Conservation (phyloP, 176 grass and related monocot species). For the Raddia guianensis region DNA sequence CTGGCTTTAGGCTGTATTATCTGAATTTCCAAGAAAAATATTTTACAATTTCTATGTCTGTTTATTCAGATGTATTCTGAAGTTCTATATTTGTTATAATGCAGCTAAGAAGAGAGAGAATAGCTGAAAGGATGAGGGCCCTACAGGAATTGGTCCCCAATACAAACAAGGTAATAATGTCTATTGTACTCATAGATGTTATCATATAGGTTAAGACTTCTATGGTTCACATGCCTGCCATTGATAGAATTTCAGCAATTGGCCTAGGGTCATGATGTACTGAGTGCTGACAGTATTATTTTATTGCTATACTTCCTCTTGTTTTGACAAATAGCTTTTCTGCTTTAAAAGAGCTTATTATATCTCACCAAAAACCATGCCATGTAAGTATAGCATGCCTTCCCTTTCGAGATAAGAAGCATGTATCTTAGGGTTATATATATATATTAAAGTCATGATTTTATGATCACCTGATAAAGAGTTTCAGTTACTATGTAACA, state of each 20-base stretch:
- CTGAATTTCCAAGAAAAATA: not conserved
- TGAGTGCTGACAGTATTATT: constrained; percentile 32
- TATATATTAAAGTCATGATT: constrained; percentile 14
- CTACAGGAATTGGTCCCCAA: constrained; percentile 98
- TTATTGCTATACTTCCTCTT: constrained; percentile 1
- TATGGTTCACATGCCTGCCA: constrained; percentile 52
- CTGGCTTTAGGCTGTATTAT: constrained; percentile 10
- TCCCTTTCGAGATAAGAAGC: constrained; percentile 28
- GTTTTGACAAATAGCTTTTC: constrained; percentile 23
- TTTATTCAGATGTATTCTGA: constrained; percentile 42
- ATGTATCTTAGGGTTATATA: constrained; percentile 1
- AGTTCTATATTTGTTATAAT: constrained; percentile 31
- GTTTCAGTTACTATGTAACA: not conserved
- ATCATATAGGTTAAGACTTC: constrained; percentile 34
- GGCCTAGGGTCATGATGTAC: constrained; percentile 33
- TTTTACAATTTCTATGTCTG: constrained; percentile 8
- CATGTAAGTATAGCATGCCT: not conserved
- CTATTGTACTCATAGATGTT: constrained; percentile 40
- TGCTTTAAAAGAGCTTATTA: constrained; percentile 7
- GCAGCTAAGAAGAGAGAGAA: constrained; percentile 96
- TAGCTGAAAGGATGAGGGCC: constrained; percentile 97
- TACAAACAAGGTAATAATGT: constrained; percentile 83
- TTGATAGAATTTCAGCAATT: constrained; percentile 49
- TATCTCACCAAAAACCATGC: not conserved
- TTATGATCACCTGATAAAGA: not conserved